A percentile compares a stretch with the other conserved stretches of the same genome.
These are phyloP conservation scores for Jamesozyma jinghongensis DNA, from an alignment of 805 yeast species.

Conservation along the genomic window DNA sequence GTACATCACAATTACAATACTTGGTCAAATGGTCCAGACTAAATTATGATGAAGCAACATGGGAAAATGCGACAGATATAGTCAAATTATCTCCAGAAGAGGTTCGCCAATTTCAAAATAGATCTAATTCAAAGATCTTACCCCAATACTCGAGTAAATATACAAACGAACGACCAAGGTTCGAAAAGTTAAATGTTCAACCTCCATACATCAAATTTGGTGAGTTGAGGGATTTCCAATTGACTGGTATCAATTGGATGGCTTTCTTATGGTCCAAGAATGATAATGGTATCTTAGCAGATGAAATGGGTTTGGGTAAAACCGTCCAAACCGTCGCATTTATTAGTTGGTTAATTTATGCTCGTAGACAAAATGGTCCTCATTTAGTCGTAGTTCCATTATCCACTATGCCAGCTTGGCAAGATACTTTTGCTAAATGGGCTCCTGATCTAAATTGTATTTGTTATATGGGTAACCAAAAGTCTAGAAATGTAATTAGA, in stretches of 20 bases:
- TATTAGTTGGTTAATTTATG: slow-evolving; percentile 88
- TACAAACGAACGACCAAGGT: slow-evolving; percentile 69
- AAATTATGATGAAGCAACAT: slow-evolving; percentile 90
- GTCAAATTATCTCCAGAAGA: slow-evolving; percentile 76
- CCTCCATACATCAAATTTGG: slow-evolving; percentile 88
- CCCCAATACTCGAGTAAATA: slow-evolving; percentile 76
- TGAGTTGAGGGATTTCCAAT: slow-evolving; percentile 90
- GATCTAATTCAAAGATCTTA: slow-evolving; percentile 73
- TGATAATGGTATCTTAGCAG: slow-evolving; percentile 95
- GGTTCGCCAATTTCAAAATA: slow-evolving; percentile 72
- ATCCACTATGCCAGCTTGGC: slow-evolving; percentile 98
- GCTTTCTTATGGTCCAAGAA: slow-evolving; percentile 96
- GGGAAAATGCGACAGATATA: slow-evolving; percentile 89
- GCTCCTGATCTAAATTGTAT: slow-evolving; percentile 92
- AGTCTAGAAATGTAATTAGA: slow-evolving; percentile 72
- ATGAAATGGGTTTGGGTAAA: slow-evolving; percentile 98
- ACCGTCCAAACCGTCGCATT: slow-evolving; percentile 96
- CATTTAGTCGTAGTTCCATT: slow-evolving; percentile 93
- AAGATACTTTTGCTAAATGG: slow-evolving; percentile 97
- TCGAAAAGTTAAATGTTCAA: slow-evolving; percentile 77
- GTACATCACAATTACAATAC: slow-evolving; percentile 60
- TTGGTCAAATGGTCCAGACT: slow-evolving; percentile 90
- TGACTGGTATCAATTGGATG: slow-evolving; percentile 99
- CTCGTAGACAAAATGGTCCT: slow-evolving; percentile 96
- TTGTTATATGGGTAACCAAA: slow-evolving; percentile 86